A percentile compares a stretch with the other conserved stretches of the same genome.
phyloP scores from a whole-genome alignment of 352 stramenopile species.

The Globisporangium canariense region DNA sequence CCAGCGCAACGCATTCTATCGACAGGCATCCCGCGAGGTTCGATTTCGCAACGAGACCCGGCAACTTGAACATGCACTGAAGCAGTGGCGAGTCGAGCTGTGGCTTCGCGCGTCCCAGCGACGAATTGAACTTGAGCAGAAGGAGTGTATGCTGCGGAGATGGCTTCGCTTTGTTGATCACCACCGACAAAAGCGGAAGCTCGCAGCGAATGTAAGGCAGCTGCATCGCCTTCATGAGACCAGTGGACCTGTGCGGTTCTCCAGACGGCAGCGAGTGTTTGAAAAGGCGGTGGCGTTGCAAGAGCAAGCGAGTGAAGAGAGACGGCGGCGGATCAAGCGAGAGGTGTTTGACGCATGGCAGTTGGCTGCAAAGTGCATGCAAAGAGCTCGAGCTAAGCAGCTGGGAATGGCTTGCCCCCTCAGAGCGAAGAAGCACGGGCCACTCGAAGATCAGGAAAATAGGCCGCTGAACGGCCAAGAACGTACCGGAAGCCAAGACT shows the following conservation, averaged over 20 bases:
- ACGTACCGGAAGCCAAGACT: neutral
- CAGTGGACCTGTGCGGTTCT: neutral
- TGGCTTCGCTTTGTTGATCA: slow-evolving; percentile 8
- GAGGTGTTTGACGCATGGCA: slow-evolving; percentile 7
- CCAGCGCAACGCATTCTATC: neutral
- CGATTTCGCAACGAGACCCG: neutral
- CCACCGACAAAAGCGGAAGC: slow-evolving; percentile 2
- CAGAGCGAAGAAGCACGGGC: neutral
- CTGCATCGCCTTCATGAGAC: neutral
- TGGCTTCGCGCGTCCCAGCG: slow-evolving; percentile 9
- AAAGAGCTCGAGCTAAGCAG: neutral
- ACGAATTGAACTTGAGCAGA: neutral
- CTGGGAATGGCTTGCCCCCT: neutral
- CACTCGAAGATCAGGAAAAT: slow-evolving; percentile 4
- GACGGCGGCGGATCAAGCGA: neutral
- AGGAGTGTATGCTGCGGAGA: neutral
- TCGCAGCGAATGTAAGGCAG: neutral
- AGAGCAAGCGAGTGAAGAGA: neutral
- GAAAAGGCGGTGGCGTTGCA: neutral
- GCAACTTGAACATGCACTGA: neutral
- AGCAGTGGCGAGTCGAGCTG: slow-evolving; percentile 13
- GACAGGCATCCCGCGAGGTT: slow-evolving; percentile 3
- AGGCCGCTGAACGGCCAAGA: neutral
- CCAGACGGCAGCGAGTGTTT: neutral
- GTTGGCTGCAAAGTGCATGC: neutral